These are phyloP conservation scores for Pichia sp. DNA, from an alignment of 1,139 yeast genomes.

Conservation along the genomic window DNA sequence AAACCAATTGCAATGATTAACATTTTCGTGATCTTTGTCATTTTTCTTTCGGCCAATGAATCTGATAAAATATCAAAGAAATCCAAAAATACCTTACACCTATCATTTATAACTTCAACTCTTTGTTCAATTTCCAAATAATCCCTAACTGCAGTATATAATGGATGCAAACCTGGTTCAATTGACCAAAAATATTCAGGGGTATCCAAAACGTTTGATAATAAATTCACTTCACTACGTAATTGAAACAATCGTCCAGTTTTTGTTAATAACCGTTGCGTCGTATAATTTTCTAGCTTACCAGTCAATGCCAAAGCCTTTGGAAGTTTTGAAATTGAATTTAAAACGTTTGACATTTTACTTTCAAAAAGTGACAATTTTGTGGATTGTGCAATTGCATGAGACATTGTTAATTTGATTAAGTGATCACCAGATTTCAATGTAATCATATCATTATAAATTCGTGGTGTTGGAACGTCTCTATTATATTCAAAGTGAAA, in stretches of 20 bases:
- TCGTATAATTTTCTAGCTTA: conserved; percentile 75
- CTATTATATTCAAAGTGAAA: conserved; percentile 87
- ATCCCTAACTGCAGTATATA: conserved; percentile 84
- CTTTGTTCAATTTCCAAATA: conserved; percentile 92
- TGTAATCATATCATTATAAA: conserved; percentile 91
- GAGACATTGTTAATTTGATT: conserved; percentile 87
- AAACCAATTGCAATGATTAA: conserved; percentile 76
- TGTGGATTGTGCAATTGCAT: conserved; percentile 95
- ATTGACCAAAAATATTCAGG: conserved; percentile 96
- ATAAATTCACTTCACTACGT: conserved; percentile 86
- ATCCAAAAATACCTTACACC: conserved; percentile 90
- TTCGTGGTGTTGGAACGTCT: conserved; percentile 76
- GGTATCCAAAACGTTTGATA: conserved; percentile 86
- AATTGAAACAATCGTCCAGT: conserved; percentile 86
- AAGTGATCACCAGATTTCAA: conserved; percentile 86
- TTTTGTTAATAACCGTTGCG: conserved; percentile 66
- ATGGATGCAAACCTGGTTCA: conserved; percentile 91
- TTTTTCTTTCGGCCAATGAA: conserved; percentile 86
- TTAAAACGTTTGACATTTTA: conserved; percentile 76
- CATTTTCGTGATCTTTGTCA: conserved; percentile 88
- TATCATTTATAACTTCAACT: conserved; percentile 84
- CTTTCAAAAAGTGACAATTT: conserved; percentile 88
- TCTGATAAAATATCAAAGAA: conserved; percentile 90
- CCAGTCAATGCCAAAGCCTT: conserved; percentile 88
- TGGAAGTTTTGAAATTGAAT: conserved; percentile 81